A percentile compares a stretch with the other conserved stretches of the same genome.
Conservation (phyloP, 345 rosid species). For the Lepidium africanum region DNA sequence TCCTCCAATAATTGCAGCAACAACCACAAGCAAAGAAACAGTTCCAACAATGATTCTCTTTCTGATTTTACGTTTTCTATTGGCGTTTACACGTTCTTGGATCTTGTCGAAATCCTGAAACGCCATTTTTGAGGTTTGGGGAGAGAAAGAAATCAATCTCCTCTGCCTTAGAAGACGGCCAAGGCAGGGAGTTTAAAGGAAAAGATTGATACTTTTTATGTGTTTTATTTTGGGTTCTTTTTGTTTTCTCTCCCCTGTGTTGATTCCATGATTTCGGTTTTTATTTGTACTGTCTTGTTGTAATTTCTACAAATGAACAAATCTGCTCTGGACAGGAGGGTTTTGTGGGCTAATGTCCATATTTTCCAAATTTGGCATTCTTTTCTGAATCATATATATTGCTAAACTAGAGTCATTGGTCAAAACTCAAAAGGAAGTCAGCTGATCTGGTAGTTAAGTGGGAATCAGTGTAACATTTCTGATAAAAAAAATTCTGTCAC, state of each 20-base stretch:
- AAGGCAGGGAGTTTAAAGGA: slow-evolving; percentile 47
- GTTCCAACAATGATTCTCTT: slow-evolving; percentile 38
- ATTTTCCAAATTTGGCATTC: slow-evolving; percentile 2
- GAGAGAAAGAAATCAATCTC: slow-evolving; percentile 32
- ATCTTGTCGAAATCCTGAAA: slow-evolving; percentile 80
- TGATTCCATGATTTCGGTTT: slow-evolving; percentile 8
- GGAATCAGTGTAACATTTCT: not conserved
- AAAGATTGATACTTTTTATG: not conserved
- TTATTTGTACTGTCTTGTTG: slow-evolving; percentile 13
- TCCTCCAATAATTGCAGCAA: slow-evolving; percentile 35
- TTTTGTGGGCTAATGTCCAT: slow-evolving; percentile 36
- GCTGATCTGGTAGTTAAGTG: not conserved
- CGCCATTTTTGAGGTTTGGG: slow-evolving; percentile 47
- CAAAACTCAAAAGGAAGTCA: not conserved
- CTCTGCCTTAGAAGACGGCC: slow-evolving; percentile 43
- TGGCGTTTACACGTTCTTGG: slow-evolving; percentile 54
- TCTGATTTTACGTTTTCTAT: slow-evolving; percentile 45
- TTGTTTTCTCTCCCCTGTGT: not conserved
- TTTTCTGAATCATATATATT: not conserved
- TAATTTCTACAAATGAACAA: slow-evolving; percentile 1
- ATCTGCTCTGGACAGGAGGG: slow-evolving; percentile 53
- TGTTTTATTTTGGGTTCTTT: slow-evolving; percentile 1
- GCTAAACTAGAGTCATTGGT: not conserved
- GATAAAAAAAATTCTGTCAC: no score
- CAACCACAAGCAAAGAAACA: slow-evolving; percentile 28